Percentiles rank a stretch among this genome's conserved stretches.
Evolutionary conservation across 164 flowering plant genomes (phyloP).

Genomic region (Aristolochia fimbriata): DNA sequence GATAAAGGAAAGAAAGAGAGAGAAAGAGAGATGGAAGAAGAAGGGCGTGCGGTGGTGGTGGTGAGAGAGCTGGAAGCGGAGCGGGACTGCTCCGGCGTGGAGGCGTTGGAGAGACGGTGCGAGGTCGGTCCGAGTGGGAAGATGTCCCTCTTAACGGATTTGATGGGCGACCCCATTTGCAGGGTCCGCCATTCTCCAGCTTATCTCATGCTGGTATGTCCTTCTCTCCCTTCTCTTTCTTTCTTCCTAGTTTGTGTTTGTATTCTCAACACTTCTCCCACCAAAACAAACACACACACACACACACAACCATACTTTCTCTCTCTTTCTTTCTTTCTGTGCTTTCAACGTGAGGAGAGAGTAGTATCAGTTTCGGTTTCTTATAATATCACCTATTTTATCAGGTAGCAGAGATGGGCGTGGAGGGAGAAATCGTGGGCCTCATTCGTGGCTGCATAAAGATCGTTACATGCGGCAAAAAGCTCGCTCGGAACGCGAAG

Average conservation of each 20-base stretch:
- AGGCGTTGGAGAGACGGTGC: slow-evolving; percentile 65
- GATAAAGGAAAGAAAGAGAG: background rate
- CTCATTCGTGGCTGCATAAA: slow-evolving; percentile 88
- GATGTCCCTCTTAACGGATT: slow-evolving; percentile 75
- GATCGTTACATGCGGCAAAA: slow-evolving; percentile 79
- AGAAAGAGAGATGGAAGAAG: background rate
- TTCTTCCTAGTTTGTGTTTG: background rate
- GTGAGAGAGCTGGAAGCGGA: slow-evolving; percentile 59
- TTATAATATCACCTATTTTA: background rate
- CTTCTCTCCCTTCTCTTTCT: background rate
- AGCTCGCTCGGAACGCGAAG: slow-evolving; percentile 29
- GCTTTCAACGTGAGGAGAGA: background rate
- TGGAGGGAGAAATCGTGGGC: slow-evolving; percentile 56
- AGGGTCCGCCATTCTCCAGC: slow-evolving; percentile 86
- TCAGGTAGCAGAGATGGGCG: slow-evolving; percentile 57
- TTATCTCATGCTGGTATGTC: slow-evolving; percentile 70
- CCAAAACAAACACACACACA: background rate
- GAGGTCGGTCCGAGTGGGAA: slow-evolving; percentile 75
- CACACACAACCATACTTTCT: background rate
- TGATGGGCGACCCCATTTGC: slow-evolving; percentile 87
- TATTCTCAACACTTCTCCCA: background rate
- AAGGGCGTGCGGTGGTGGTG: slow-evolving; percentile 16
- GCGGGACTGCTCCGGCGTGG: slow-evolving; percentile 45
- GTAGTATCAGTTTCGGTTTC: too few species aligned
- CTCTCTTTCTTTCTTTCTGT: background rate